A percentile compares a stretch with the other conserved stretches of the same genome.
These are phyloP conservation scores for slime mould (Dictyostelium discoideum) DNA, from an alignment of 78 protist genomes.

Conservation along the genomic window DNA sequence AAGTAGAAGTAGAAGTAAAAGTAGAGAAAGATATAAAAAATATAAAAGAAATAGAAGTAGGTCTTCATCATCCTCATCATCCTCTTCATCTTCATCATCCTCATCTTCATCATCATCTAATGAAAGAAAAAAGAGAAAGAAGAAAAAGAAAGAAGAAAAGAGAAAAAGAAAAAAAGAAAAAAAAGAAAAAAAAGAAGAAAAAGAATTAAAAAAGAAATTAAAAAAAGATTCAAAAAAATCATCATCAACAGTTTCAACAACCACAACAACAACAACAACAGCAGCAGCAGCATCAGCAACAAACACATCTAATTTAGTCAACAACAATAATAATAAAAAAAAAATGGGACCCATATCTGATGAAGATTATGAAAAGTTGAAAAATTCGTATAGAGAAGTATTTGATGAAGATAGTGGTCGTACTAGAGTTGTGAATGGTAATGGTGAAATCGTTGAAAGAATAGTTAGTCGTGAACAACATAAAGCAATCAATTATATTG, in stretches of 20 bases:
- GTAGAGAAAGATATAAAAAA: conserved; percentile 10
- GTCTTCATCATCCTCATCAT: not conserved
- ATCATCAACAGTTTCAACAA: not conserved
- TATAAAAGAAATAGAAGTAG: conserved; percentile 20
- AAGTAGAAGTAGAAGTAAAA: conserved; percentile 3
- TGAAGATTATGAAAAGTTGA: conserved; percentile 27
- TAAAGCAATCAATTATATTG: conserved; percentile 62
- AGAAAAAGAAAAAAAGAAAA: conserved; percentile 14
- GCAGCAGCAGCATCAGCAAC: not conserved
- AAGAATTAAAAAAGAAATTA: not conserved
- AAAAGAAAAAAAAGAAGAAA: conserved; percentile 15
- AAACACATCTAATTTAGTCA: not conserved
- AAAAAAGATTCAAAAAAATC: not conserved
- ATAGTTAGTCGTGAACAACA: conserved; percentile 56
- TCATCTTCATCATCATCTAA: not conserved
- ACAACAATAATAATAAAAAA: conserved; percentile 5
- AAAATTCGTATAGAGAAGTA: conserved; percentile 7
- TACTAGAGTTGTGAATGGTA: conserved; percentile 28
- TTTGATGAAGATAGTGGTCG: conserved; percentile 72
- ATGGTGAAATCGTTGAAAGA: conserved; percentile 68
- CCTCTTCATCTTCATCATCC: not conserved
- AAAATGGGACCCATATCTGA: conserved; percentile 74
- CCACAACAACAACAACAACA: not conserved
- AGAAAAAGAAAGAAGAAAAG: not conserved
- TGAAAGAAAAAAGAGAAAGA: conserved; percentile 6